A percentile compares a stretch with the other conserved stretches of the same genome.
Conservation (phyloP, 768 basidiomycete genomes). For the Suillus lakei region DNA sequence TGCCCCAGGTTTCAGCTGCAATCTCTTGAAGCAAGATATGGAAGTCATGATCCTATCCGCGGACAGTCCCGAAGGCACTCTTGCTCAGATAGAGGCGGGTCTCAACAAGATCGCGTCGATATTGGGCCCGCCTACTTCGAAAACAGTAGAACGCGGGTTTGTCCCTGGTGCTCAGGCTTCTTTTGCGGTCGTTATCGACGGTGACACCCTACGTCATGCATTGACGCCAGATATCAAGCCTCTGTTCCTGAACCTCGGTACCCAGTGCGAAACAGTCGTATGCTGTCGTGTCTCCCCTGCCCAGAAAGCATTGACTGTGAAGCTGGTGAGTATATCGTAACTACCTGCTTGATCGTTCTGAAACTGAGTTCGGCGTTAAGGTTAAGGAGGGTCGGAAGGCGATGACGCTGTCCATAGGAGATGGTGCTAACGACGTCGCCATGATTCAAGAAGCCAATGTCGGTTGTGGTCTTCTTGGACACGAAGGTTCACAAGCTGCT, state of each 20-base stretch:
- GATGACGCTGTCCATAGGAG: conserved; percentile 96
- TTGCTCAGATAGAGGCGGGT: conserved; percentile 88
- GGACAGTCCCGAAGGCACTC: conserved; percentile 72
- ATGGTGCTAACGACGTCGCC: conserved; percentile 97
- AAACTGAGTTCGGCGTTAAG: conserved; percentile 39
- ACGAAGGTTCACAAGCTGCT: conserved; percentile 97
- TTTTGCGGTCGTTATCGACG: conserved; percentile 96
- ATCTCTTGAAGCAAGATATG: conserved; percentile 92
- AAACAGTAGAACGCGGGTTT: conserved; percentile 68
- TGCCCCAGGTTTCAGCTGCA: conserved; percentile 79
- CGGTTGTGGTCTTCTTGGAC: conserved; percentile 90
- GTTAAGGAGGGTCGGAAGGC: conserved; percentile 95
- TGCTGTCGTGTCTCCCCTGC: conserved; percentile 98
- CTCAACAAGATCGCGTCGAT: conserved; percentile 93
- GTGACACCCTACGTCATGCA: conserved; percentile 87
- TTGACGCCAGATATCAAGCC: conserved; percentile 77
- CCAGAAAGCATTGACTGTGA: conserved; percentile 97
- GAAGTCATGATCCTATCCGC: conserved; percentile 97
- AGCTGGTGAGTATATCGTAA: conserved; percentile 60
- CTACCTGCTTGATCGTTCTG: conserved; percentile 1
- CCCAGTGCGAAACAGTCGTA: conserved; percentile 97
- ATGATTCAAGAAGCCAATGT: conserved; percentile 99
- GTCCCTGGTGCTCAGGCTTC: conserved; percentile 65
- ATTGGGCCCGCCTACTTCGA: conserved; percentile 72
- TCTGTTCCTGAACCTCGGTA: conserved; percentile 89